A percentile compares a stretch with the other conserved stretches of the same genome.
phyloP scores from a whole-genome alignment of 2,329 filamentous ascomycete species.

The Alternaria sp. region DNA sequence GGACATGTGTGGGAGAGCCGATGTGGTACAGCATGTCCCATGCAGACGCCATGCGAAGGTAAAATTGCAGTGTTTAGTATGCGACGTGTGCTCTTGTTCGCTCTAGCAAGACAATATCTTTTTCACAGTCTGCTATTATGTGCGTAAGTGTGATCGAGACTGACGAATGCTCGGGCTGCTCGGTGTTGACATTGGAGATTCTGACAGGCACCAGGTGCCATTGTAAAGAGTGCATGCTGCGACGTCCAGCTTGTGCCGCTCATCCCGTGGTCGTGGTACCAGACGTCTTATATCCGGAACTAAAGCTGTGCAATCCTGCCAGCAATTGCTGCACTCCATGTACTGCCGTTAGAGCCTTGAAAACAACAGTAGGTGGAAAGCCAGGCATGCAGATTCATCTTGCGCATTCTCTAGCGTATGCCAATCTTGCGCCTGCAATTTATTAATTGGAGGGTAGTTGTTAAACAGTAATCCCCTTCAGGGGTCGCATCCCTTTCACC shows the following conservation, averaged over 20 bases:
- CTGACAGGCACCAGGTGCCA: not conserved
- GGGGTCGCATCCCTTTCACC: not conserved
- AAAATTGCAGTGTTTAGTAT: not conserved
- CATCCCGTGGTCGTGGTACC: not conserved
- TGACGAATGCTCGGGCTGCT: not conserved
- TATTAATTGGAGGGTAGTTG: not conserved
- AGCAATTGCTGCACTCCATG: not conserved
- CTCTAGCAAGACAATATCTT: not conserved
- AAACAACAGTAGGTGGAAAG: not conserved
- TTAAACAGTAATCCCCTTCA: not conserved
- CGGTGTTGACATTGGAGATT: not conserved
- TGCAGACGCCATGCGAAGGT: not conserved
- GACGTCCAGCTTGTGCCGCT: not conserved
- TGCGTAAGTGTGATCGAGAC: not conserved
- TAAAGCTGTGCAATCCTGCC: not conserved
- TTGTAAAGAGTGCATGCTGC: not conserved
- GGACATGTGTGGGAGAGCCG: slow-evolving; percentile 13
- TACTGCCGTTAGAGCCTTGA: not conserved
- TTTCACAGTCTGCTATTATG: not conserved
- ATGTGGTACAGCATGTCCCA: not conserved
- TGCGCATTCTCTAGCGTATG: not conserved
- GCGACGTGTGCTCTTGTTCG: not conserved
- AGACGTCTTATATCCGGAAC: not conserved
- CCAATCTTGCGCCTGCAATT: not conserved
- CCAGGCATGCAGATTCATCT: not conserved